These are phyloP conservation scores for Rhodotorula kratochvilovae DNA, from an alignment of 768 basidiomycete species.

Conservation along the genomic window DNA sequence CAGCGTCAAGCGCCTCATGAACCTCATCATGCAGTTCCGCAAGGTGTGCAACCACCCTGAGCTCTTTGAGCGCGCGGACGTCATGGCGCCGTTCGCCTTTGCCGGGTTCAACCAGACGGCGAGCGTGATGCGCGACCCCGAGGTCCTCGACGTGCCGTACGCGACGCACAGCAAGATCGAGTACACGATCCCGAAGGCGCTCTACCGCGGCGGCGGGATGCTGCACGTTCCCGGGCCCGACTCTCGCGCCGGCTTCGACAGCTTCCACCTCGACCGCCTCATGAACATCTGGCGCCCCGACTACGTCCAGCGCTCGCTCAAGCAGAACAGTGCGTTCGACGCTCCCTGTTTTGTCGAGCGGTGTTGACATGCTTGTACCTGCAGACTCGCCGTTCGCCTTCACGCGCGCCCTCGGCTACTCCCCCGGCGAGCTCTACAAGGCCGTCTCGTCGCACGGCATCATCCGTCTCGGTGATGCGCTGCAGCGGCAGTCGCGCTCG, in stretches of 20 bases:
- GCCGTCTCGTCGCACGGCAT: slow-evolving; percentile 29
- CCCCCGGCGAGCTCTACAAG: slow-evolving; percentile 55
- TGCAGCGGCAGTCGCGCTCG: slow-evolving; percentile 2
- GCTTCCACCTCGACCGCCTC: slow-evolving; percentile 59
- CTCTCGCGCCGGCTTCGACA: slow-evolving; percentile 55
- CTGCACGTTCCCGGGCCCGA: slow-evolving; percentile 61
- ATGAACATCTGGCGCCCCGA: slow-evolving; percentile 89
- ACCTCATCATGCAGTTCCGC: slow-evolving; percentile 99
- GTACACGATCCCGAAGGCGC: slow-evolving; percentile 60
- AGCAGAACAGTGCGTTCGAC: slow-evolving; percentile 58
- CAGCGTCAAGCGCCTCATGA: slow-evolving; percentile 92
- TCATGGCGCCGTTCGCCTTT: slow-evolving; percentile 87
- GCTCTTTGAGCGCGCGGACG: slow-evolving; percentile 93
- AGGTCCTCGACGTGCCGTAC: slow-evolving; percentile 73
- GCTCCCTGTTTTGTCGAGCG: slow-evolving; percentile 5
- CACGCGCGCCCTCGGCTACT: slow-evolving; percentile 62
- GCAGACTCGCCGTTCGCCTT: slow-evolving; percentile 70
- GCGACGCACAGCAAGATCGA: slow-evolving; percentile 84
- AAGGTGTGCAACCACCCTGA: slow-evolving; percentile 99
- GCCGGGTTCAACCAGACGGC: slow-evolving; percentile 73
- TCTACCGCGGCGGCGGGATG: slow-evolving; percentile 63
- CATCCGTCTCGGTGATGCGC: slow-evolving; percentile 22
- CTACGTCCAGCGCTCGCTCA: slow-evolving; percentile 67
- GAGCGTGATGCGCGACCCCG: slow-evolving; percentile 79
- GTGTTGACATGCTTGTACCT: not conserved